These are phyloP conservation scores for Cadophora sp. DNA, from an alignment of 2,329 filamentous ascomycete species.

Conservation along the genomic window DNA sequence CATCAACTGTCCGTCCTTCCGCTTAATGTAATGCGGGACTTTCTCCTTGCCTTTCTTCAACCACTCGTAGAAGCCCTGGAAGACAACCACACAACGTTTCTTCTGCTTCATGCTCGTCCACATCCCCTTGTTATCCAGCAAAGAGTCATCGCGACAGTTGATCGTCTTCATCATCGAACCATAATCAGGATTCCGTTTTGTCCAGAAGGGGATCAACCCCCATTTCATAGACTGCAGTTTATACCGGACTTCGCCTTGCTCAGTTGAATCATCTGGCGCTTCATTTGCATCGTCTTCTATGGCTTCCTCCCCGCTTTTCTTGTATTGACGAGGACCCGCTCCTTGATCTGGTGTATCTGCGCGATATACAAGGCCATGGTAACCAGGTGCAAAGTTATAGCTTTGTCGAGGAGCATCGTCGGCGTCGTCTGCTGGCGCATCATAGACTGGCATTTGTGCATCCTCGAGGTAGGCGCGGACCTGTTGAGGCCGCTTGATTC, in stretches of 20 bases:
- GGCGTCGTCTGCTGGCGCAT: slow-evolving; percentile 74
- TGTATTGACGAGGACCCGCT: slow-evolving; percentile 50
- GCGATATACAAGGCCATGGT: slow-evolving; percentile 84
- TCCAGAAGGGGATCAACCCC: slow-evolving; percentile 95
- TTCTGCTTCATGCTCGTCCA: slow-evolving; percentile 91
- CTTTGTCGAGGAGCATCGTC: slow-evolving; percentile 67
- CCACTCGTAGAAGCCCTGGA: slow-evolving; percentile 98
- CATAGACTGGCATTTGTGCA: slow-evolving; percentile 74
- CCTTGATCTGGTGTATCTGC: slow-evolving; percentile 71
- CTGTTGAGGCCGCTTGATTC: slow-evolving; percentile 72
- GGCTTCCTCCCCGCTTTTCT: slow-evolving; percentile 38
- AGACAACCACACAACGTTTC: slow-evolving; percentile 87
- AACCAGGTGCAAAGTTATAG: slow-evolving; percentile 93
- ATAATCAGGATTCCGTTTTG: slow-evolving; percentile 81
- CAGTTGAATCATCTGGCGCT: slow-evolving; percentile 29
- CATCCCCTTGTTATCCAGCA: slow-evolving; percentile 79
- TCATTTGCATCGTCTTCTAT: slow-evolving; percentile 35
- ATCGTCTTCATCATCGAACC: slow-evolving; percentile 84
- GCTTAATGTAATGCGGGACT: slow-evolving; percentile 82
- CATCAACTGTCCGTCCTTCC: slow-evolving; percentile 80
- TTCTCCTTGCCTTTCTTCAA: slow-evolving; percentile 83
- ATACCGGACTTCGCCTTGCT: slow-evolving; percentile 60
- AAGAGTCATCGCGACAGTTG: slow-evolving; percentile 91
- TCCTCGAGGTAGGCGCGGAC: slow-evolving; percentile 76
- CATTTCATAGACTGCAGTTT: slow-evolving; percentile 95